phyloP scores from a whole-genome alignment of 352 stramenopile genomes.

The Phytophthora parvispora region DNA sequence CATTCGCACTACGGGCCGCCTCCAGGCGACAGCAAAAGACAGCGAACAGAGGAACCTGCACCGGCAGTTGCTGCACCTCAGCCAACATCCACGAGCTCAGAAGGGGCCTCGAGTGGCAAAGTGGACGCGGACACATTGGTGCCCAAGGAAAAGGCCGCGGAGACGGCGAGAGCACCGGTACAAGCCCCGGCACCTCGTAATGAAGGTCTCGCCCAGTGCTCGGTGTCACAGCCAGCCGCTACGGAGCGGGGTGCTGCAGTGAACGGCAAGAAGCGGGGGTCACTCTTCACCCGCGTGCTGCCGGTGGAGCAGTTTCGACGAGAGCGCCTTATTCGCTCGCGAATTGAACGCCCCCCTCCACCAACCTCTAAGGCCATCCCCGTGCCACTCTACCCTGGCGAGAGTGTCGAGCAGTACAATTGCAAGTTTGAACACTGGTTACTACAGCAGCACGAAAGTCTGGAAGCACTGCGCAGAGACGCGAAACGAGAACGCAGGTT shows the following conservation, averaged over 20 bases:
- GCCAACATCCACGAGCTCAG: not conserved
- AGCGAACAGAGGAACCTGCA: not conserved
- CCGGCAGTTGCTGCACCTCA: not conserved
- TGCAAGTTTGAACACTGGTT: slow-evolving; percentile 1
- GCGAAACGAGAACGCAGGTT: slow-evolving; percentile 17
- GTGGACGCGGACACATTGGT: not conserved
- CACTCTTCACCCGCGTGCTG: slow-evolving; percentile 2
- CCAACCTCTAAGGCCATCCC: not conserved
- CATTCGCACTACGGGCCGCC: not conserved
- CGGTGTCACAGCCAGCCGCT: not conserved
- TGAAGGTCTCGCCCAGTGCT: no score
- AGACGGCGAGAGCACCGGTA: no score
- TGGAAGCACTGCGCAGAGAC: not conserved
- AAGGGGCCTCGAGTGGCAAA: not conserved
- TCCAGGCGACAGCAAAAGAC: not conserved
- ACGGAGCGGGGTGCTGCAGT: not conserved
- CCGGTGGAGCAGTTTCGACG: slow-evolving; percentile 1
- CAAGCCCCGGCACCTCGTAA: no score
- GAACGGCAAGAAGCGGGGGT: not conserved
- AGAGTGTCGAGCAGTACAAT: not conserved
- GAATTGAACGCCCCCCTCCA: not conserved
- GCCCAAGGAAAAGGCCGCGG: not conserved
- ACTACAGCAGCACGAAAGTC: not conserved
- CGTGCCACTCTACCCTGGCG: not conserved
- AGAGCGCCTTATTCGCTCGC: slow-evolving; percentile 3